phyloP scores from a whole-genome alignment of 306 rosid species.

The Carpinus fangiana region DNA sequence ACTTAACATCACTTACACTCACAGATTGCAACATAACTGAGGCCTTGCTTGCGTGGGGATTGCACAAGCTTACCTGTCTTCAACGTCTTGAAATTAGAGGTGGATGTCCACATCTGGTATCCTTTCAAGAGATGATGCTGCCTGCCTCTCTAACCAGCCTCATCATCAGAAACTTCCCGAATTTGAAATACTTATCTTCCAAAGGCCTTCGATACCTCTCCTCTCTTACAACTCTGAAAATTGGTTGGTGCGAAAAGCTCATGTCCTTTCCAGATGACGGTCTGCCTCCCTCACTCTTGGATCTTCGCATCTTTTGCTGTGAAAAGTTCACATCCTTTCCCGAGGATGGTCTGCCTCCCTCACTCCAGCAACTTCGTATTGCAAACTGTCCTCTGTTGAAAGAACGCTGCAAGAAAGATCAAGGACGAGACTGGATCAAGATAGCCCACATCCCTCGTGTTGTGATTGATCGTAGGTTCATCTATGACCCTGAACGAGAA shows the following conservation, averaged over 20 bases:
- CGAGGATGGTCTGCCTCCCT: not conserved
- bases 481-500: no score
- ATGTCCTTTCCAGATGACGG: not conserved
- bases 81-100: not conserved
- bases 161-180: not conserved
- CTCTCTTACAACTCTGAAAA: conserved; percentile 10
- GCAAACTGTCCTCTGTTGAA: not conserved
- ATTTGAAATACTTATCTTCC: conserved; percentile 15
- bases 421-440: conserved; percentile 1
- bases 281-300: conserved; percentile 2
- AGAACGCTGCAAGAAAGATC: not conserved
- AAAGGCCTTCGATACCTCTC: conserved; percentile 22
- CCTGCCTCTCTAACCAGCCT: conserved; percentile 16
- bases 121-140: conserved; percentile 20
- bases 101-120: conserved; percentile 7
- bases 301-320: not conserved
- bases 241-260: not conserved
- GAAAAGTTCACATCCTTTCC: not conserved
- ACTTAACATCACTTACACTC: not conserved
- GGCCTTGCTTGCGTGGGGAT: conserved; percentile 12
- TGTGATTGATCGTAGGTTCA: no score
- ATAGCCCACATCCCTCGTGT: conserved; percentile 11
- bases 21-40: not conserved
- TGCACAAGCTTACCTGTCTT: conserved; percentile 28
- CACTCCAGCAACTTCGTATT: not conserved